A percentile compares a stretch with the other conserved stretches of the same genome.
Evolutionary conservation across 768 basidiomycete genomes (phyloP).

Genomic region (Daedaleopsis nitida): DNA sequence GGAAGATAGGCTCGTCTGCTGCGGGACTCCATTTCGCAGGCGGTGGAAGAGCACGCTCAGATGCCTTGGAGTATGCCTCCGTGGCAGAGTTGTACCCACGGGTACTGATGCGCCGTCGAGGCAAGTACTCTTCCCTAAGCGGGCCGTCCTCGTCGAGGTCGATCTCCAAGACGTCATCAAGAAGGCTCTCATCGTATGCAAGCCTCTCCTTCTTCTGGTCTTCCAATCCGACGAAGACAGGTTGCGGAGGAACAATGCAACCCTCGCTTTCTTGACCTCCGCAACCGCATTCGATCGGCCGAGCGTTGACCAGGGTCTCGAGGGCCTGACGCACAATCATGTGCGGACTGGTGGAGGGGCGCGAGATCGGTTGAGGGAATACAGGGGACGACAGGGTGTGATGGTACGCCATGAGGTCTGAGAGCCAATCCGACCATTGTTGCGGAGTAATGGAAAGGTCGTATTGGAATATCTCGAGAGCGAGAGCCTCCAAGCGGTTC

Average conservation of each 20-base stretch:
- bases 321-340: conserved; percentile 68
- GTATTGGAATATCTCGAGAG: conserved; percentile 69
- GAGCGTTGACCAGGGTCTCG: conserved; percentile 65
- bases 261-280: conserved; percentile 17
- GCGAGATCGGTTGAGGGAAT: conserved; percentile 74
- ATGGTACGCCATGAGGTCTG: conserved; percentile 66
- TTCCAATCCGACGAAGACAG: conserved; percentile 73
- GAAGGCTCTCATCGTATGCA: conserved; percentile 32
- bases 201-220: conserved; percentile 57
- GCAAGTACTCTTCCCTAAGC: conserved; percentile 78
- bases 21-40: conserved; percentile 83
- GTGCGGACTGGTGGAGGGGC: conserved; percentile 73
- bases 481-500: conserved; percentile 71
- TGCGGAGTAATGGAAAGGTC: conserved; percentile 66
- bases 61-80: conserved; percentile 12
- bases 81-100: conserved; percentile 29
- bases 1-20: conserved; percentile 73
- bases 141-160: conserved; percentile 85
- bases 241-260: conserved; percentile 46
- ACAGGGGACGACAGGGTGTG: conserved; percentile 57
- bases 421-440: conserved; percentile 75
- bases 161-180: conserved; percentile 60
- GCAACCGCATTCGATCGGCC: conserved; percentile 28
- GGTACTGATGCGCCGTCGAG: conserved; percentile 58
- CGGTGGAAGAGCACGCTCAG: conserved; percentile 54